Evolutionary conservation across 2,329 filamentous ascomycete species (phyloP).

Genomic region (Colletotrichum noveboracense): DNA sequence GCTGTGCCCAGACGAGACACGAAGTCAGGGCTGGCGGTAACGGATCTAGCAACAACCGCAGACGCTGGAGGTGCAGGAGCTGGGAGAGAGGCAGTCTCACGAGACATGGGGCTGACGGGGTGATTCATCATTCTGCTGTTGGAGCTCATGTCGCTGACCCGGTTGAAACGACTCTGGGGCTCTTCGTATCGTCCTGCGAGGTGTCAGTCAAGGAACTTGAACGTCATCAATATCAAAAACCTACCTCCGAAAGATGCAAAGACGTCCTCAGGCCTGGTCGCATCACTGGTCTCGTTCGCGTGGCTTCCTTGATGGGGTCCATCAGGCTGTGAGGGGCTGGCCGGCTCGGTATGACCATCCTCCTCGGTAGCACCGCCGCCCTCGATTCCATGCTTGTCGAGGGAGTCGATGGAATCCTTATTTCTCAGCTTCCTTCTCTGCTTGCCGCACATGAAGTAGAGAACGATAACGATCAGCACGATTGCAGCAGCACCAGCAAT

Average conservation of each 20-base stretch:
- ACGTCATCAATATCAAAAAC: neutral
- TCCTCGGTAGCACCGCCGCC: conserved; percentile 29
- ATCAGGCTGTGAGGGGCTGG: conserved; percentile 22
- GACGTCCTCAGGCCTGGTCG: conserved; percentile 35
- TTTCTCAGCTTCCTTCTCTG: conserved; percentile 13
- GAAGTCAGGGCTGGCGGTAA: neutral
- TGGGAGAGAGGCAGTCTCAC: neutral
- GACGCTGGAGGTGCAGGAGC: neutral
- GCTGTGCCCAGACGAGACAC: conserved; percentile 10
- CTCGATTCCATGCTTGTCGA: conserved; percentile 21
- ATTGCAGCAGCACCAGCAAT: conserved; percentile 17
- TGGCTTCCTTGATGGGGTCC: conserved; percentile 30
- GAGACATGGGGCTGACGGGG: conserved; percentile 7
- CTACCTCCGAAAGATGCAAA: conserved; percentile 53
- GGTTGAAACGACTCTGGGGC: conserved; percentile 19
- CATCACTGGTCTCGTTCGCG: neutral
- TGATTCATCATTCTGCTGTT: conserved; percentile 18
- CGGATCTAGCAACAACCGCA: neutral
- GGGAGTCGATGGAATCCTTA: conserved; percentile 1
- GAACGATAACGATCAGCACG: conserved; percentile 21
- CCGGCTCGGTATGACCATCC: conserved; percentile 26
- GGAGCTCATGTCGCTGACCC: neutral
- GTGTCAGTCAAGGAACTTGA: neutral
- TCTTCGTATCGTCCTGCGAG: conserved; percentile 18
- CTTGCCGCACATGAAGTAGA: conserved; percentile 23